Base-by-base conservation (phyloP, 2,329 filamentous ascomycete genomes). In the Colletotrichum somersetense region DNA sequence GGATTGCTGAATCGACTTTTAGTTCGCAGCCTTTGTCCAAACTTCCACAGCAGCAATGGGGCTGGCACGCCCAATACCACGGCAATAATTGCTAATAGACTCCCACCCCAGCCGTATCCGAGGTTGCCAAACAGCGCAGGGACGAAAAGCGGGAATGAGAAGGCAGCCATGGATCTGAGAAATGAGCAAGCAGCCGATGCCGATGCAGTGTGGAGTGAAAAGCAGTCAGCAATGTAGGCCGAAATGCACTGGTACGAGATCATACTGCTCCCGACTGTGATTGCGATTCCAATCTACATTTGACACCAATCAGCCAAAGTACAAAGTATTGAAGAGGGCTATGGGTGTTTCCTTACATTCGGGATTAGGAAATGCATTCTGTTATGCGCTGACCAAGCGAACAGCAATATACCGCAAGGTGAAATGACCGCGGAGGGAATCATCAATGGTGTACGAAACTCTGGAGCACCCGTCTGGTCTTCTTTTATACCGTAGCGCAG, bases 281-380 rank as follows among this genome's bases (percentile, higher is more conserved):
- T 50, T 12, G 62, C 46, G 26, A 61, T 44, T 5, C 67, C 67
- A 40, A 71, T 48, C 67, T 71, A 20, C 44, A 14, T 26, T 20
- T 8, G 7, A 5, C 8, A 4, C 26, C 7, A 2, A 1, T 62
- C 1, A 62, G 44, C 16, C 1, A 23, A 14, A 18, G 3, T 3
- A 5, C n/a, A 2, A 10, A 5, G 8, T 6, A 23, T 4, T 5
- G 30, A 23, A 10, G 5, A 10, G 3, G 10, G 16, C 23, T 18
- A 8, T 3, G n/a, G 16, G 18, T n/a, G 11, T 12, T 6, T 33
- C 20, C 72, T 64, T 40, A 75, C 72, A 42, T 75, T 74, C 1
- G 88, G 87, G 11, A 88, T 81, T 48, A 89, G 85, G 84, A 86
- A 89, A 75, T 87, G 85, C 2, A 82, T 79, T 7, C 82, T 77